Evolutionary conservation across 805 yeast species (phyloP), one percentile per base, ranked within the genome.

Genomic region (Pichia phayaonensis): DNA sequence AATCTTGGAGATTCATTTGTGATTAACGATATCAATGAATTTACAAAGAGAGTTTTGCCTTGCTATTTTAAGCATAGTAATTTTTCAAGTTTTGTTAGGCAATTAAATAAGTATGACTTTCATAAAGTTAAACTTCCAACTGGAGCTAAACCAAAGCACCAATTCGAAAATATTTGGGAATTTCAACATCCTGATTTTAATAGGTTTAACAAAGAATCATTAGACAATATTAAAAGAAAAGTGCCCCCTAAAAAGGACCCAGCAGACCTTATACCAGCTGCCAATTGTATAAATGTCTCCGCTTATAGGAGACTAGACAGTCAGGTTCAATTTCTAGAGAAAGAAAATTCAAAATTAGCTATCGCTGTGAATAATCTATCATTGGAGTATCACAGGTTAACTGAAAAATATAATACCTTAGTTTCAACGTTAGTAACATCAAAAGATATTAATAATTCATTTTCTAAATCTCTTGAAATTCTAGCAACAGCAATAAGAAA

Each of bases 71-170:
- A 90, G 61, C 99, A 94, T 68, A 80, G 89, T 51, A 94, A 94
- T 70, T 94, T 92, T 70, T 92, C 98, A 38, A 81, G 90, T 59
- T 92, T 92, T 71, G 98, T 92, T 21, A 79, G 99, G 44, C 99
- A 94, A 65, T 74, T 94, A 60, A 94, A 94, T 74, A 94, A 94
- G 68, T 94, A 94, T 64, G 99, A 92, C 68, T 94, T 94, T 72
- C 99, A 94, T 73, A 94, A 94, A 70, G 95, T 94, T 43, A 87
- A 92, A 63, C 74, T 80, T 44, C 72, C 86, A 40, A 78, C 74
- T 51, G 90, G 82, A 57, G 68, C 73, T 53, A 80, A 80, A 52
- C 81, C 82, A 60, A 86, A 90, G 40, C 89, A 83, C 50, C 80
- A 84, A 65, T 82, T 90, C 21, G 64, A 61, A 44, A 60, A 61